Evolutionary conservation across 1,139 yeast genomes (phyloP), one percentile per base, ranked within the genome.

Genomic region (Scheffersomyces illinoinensis): DNA sequence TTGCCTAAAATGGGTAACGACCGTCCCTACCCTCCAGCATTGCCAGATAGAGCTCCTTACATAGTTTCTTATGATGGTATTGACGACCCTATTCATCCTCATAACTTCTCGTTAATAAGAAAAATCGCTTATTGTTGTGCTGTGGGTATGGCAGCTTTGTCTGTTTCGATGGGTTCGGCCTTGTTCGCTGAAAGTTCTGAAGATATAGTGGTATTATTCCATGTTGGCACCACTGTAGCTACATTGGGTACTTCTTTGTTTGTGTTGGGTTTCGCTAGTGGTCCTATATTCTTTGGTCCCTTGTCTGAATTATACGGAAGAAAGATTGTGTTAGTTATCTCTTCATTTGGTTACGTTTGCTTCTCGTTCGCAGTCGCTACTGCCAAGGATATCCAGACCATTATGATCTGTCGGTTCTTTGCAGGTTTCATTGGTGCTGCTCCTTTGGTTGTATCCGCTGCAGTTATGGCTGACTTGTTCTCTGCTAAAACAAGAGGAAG

Each of bases 241-340:
- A 80, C 88, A 8, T 77, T 91, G 52, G 89, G 91, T 56, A 81
- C 90, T 14, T 86, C 96, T 0, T 77, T 91, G 39, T 91, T 85
- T 66, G 96, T 91, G 21, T 68, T 89, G 52, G 97, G 97, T 21
- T 90, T 90, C 71, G 96, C 96, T 0, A 82, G 89, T 0, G 96
- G 97, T 19, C 97, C 97, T 7, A 76, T 90, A 49, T 65, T 90
- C 50, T 91, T 91, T 87, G 96, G 95, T 21, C 97, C 97, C 5
- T 69, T 90, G 53, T 88, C 93, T 8, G 96, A 90, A 71, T 70
- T 89, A 55, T 87, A 81, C 65, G 97, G 97, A 56, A 84, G 97
- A 72, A 84, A 83, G 67, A 71, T 79, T 2, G 86, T 90, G 12
- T 64, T 89, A 54, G 61, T 88, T 0, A 60, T 84, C 1, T 84